These are phyloP conservation scores for Aspergillus flavus DNA, from an alignment of 2,329 filamentous ascomycete species.

Conservation along the genomic window DNA sequence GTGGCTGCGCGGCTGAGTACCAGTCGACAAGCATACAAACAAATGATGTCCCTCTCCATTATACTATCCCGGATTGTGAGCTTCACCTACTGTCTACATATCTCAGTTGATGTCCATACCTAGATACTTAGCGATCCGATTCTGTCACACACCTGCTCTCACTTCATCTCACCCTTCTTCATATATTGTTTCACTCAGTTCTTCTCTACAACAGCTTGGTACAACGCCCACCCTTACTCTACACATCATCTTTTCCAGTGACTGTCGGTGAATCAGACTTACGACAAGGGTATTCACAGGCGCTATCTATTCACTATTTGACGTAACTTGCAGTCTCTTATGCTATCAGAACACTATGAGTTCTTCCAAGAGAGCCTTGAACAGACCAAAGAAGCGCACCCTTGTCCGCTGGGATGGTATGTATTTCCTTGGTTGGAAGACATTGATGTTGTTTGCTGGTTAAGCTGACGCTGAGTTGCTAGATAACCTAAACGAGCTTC, in stretches of 20 bases:
- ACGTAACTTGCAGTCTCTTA: neutral
- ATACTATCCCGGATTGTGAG: neutral
- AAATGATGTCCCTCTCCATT: neutral
- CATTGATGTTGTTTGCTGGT: neutral
- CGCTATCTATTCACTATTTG: neutral
- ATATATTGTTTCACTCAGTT: neutral
- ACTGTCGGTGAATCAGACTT: neutral
- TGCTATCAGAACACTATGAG: neutral
- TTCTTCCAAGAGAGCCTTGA: slow-evolving; percentile 15
- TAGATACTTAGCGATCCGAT: neutral
- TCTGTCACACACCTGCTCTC: neutral
- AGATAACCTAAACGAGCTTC: slow-evolving; percentile 48
- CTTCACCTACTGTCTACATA: neutral
- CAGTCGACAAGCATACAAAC: neutral
- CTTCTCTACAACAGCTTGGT: neutral
- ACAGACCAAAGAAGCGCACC: slow-evolving; percentile 36
- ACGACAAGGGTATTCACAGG: neutral
- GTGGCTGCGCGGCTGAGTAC: neutral
- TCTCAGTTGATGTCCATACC: too few species aligned
- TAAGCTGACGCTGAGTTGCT: slow-evolving; percentile 18
- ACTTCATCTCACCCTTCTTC: neutral
- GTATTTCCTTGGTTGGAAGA: slow-evolving; percentile 9
- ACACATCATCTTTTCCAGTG: neutral
- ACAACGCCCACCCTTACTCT: neutral
- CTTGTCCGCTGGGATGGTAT: slow-evolving; percentile 49